phyloP scores from a whole-genome alignment of 495 filamentous ascomycete species.

The Aspergillus mulundensis region DNA sequence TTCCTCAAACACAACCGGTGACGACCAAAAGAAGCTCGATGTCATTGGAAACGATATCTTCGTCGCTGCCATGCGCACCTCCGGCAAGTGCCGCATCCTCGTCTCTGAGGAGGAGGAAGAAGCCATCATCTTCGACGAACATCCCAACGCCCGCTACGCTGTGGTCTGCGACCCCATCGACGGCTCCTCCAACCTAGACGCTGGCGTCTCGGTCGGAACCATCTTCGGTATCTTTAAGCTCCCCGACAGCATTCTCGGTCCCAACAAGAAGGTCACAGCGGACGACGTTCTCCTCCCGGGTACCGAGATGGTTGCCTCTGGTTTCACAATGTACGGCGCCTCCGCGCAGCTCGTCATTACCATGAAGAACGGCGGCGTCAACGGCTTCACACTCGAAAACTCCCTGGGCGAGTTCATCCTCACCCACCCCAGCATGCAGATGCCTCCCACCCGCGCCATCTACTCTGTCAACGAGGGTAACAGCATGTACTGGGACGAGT shows the following conservation, averaged over 20 bases:
- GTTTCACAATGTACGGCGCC: conserved; percentile 99
- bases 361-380: conserved; percentile 88
- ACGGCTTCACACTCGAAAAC: conserved; percentile 96
- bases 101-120: conserved; percentile 98
- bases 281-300: conserved; percentile 86
- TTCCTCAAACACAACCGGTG: conserved; percentile 90
- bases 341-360: conserved; percentile 95
- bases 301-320: conserved; percentile 84
- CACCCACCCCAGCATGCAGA: conserved; percentile 88
- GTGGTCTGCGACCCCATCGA: conserved; percentile 98
- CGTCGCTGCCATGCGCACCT: conserved; percentile 87
- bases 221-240: conserved; percentile 96
- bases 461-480: conserved; percentile 99
- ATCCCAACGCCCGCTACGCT: conserved; percentile 79
- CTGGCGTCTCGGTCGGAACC: conserved; percentile 95
- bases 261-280: conserved; percentile 54
- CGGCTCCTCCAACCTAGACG: conserved; percentile 94
- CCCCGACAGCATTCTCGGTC: conserved; percentile 61
- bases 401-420: conserved; percentile 97
- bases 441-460: conserved; percentile 76
- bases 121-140: conserved; percentile 78
- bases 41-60: conserved; percentile 98
- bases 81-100: conserved; percentile 80
- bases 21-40: conserved; percentile 99
- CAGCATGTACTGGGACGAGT: conserved; percentile 90